Conservation (phyloP, 768 basidiomycete genomes). For the Termitomyces titanicus region DNA sequence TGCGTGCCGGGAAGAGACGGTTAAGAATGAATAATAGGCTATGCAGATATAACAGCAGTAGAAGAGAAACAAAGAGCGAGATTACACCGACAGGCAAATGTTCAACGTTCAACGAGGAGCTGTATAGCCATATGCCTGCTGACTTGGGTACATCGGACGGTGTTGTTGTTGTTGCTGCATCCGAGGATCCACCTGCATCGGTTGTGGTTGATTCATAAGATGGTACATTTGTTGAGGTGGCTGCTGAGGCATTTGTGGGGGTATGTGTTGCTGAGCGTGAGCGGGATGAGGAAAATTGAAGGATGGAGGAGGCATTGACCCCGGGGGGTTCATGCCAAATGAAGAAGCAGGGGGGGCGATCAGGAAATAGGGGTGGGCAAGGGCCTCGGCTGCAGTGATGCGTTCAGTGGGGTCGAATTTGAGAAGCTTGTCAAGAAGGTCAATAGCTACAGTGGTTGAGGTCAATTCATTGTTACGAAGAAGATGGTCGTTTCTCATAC, state of each 20-base stretch:
- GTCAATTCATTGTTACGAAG: not conserved
- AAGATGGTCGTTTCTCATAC: slow-evolving; percentile 28
- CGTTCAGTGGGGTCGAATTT: slow-evolving; percentile 95
- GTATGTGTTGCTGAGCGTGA: slow-evolving; percentile 43
- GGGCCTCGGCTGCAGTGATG: slow-evolving; percentile 86
- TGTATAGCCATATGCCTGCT: slow-evolving; percentile 11
- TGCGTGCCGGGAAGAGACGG: too few species aligned
- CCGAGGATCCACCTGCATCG: slow-evolving; percentile 15
- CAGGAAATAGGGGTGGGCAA: slow-evolving; percentile 90
- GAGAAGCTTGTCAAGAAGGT: slow-evolving; percentile 89
- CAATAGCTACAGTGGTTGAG: slow-evolving; percentile 56
- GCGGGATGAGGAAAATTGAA: slow-evolving; percentile 66
- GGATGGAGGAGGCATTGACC: slow-evolving; percentile 63
- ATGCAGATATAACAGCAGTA: too few species aligned
- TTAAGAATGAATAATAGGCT: not conserved
- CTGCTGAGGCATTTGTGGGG: slow-evolving; percentile 28
- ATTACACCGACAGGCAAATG: not conserved
- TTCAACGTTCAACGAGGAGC: slow-evolving; percentile 11
- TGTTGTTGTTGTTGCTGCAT: slow-evolving; percentile 5
- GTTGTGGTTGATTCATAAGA: slow-evolving; percentile 29
- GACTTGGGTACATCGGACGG: slow-evolving; percentile 11
- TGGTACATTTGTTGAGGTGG: slow-evolving; percentile 25
- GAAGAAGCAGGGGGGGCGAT: slow-evolving; percentile 41
- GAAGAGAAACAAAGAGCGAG: not conserved
- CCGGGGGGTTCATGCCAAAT: slow-evolving; percentile 41